Evolutionary conservation across 257 asterid genomes (phyloP).

Genomic region (Pogostemon cablin): DNA sequence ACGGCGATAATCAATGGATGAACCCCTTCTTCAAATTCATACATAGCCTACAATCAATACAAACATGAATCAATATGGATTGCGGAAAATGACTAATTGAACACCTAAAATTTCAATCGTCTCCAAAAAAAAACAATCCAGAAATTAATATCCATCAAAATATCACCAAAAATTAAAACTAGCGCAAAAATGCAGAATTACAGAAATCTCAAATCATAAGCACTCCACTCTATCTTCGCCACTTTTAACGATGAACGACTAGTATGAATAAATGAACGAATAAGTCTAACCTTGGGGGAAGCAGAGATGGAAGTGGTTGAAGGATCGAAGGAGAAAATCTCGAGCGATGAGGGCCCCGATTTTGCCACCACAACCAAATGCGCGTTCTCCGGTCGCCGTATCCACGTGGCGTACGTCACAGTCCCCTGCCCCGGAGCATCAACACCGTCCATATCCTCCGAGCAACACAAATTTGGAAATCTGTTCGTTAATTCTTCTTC

Average conservation of each 20-base stretch:
- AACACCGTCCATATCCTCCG: slow-evolving; percentile 56
- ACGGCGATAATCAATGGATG: slow-evolving; percentile 68
- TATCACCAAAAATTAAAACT: too few relatives aligned
- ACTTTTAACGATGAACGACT: slow-evolving; percentile 13
- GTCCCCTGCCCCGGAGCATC: slow-evolving; percentile 61
- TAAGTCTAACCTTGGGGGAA: slow-evolving; percentile 71
- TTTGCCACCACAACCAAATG: slow-evolving; percentile 83
- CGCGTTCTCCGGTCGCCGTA: slow-evolving; percentile 89
- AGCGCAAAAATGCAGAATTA: background rate
- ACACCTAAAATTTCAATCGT: slow-evolving; percentile 1
- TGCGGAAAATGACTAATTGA: background rate
- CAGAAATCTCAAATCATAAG: slow-evolving; percentile 15
- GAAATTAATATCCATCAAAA: background rate
- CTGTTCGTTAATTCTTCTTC: background rate
- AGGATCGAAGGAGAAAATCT: slow-evolving; percentile 79
- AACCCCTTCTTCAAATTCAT: slow-evolving; percentile 70
- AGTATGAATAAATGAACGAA: background rate
- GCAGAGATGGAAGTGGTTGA: slow-evolving; percentile 59
- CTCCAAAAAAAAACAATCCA: slow-evolving; percentile 1
- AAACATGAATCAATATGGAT: slow-evolving; percentile 1
- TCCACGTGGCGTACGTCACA: slow-evolving; percentile 84
- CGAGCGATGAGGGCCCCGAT: slow-evolving; percentile 64
- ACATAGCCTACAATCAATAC: slow-evolving; percentile 52
- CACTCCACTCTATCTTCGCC: background rate
- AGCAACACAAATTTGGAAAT: slow-evolving; percentile 5